Base-by-base conservation (phyloP, 1,139 yeast species). In the Trichomonascaceae sp. region DNA sequence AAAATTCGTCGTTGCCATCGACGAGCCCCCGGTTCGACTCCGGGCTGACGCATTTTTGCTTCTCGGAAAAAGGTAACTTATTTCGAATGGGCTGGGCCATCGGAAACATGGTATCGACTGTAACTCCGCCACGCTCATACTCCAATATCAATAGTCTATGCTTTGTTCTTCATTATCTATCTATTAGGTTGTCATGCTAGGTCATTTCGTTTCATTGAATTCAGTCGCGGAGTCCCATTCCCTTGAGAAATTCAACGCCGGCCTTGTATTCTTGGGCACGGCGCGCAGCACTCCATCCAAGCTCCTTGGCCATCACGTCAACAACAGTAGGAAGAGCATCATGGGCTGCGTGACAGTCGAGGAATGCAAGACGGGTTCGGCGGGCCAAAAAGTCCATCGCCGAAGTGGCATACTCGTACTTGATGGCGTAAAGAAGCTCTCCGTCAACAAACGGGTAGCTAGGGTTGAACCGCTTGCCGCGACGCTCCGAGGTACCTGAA, bases 371-470 rank as follows among this genome's bases (percentile, higher is more conserved):
- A 60, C 97, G 76, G 37, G 93, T 78, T 67, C 97, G 78, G 65
- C 97, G 78, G 37, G 93, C 85, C 44, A 87, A 67, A 67, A 87
- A 85, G 59, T 87, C 97, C 39, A 78, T 62, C 33, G 95, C 93
- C 9, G 89, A 80, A 60, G 93, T 71, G 32, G 85, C 75, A 55
- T 84, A 84, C 64, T 87, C 97, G 60, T 82, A 71, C 44, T 74
- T 64, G 50, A 85, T 67, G 8, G 87, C 77, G 61, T 85, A 87
- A 51, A 75, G 69, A 59, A 87, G 71, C 63, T 87, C 97, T 36
- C 93, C 97, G 53, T 84, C 78, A 28, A 94, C 76, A 67, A 80
- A 85, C 42, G 96, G 95, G 60, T 82, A 87, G 47, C 76, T 78
- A 46, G 77, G 56, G 20, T 65, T 62, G 16, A 57, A 43, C 29